Evolutionary conservation across 768 basidiomycete species (phyloP), one percentile per base, ranked within the genome.

Genomic region (Suillus decipiens): DNA sequence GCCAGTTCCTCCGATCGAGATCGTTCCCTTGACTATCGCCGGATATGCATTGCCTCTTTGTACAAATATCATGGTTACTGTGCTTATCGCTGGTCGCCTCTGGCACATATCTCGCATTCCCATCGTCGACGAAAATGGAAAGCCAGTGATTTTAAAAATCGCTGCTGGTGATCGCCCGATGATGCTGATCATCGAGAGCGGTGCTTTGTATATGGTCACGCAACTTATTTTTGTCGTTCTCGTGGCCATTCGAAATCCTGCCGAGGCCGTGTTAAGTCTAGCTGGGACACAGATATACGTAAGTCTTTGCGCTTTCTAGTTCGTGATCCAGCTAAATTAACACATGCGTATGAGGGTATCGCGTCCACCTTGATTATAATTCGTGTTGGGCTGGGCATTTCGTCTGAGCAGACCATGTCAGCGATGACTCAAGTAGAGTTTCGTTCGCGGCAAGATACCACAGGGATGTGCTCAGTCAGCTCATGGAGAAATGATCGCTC

Each of bases 11-110:
- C 72, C 74, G 41, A 66, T 68, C 28, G 62, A 68, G 19, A 61
- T 75, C 39, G 70, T 68, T 15, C 74, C 76, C 7, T 55, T 76
- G 4, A 75, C 71, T 11, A 67, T 67, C 17, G 72, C 75, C 3
- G 70, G 61, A 33, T 77, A 72, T 61, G 45, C 65, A 9, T 70
- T 79, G 22, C 74, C 77, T n/a, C 70, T 79, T 41, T 67, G 66
- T 60, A 70, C 75, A 34, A 79, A 79, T 63, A 63, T 74, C 61
- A 61, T 79, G 28, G 66, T 77, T 45, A 78, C 77, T 12, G 45
- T 56, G 11, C 71, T 79, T 64, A 78, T 77, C 62, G 72, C 70
- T 43, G 60, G 55, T 31, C 75, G 76, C 41, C 71, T 79, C 12
- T 78, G 71, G 73, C 63, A 69, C 48, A 60, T 62, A 37, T 64